Percentiles rank a stretch among this genome's conserved stretches.
These are phyloP conservation scores for Rhodotorula sp. DNA, from an alignment of 1,284 basidiomycete genomes.

Conservation along the genomic window DNA sequence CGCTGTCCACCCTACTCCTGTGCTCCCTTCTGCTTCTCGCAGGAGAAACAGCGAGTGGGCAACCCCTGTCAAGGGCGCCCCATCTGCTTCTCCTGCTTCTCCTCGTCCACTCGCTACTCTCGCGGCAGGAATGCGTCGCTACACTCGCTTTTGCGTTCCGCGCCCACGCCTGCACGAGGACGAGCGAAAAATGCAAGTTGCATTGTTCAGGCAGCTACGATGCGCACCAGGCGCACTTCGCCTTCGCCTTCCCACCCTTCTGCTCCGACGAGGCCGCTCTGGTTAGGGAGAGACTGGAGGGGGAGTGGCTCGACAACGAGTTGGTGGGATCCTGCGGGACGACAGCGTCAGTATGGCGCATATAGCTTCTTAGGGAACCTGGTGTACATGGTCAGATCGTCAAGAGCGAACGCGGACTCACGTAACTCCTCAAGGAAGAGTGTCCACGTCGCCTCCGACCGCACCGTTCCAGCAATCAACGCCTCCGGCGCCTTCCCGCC, in stretches of 20 bases:
- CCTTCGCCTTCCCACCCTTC: slow-evolving; percentile 39
- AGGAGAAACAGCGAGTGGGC: too few relatives aligned
- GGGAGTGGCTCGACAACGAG: slow-evolving; percentile 14
- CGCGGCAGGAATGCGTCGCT: too few relatives aligned
- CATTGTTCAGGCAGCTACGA: not conserved
- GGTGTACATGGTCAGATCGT: not conserved
- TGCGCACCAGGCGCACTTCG: slow-evolving; percentile 25
- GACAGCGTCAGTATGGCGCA: not conserved
- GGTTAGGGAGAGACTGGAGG: not conserved
- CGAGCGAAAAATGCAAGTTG: not conserved
- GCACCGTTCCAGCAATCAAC: slow-evolving; percentile 34
- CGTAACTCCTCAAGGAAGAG: slow-evolving; percentile 26
- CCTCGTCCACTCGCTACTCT: too few relatives aligned
- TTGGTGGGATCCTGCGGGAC: not conserved
- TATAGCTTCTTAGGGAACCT: too few relatives aligned
- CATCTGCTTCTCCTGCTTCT: too few relatives aligned
- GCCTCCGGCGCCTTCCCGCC: not conserved
- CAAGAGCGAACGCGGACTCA: not conserved
- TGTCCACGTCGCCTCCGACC: slow-evolving; percentile 32
- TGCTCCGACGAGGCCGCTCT: slow-evolving; percentile 33
- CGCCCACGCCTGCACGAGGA: not conserved
- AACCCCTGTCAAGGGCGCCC: too few relatives aligned
- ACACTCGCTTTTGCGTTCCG: too few relatives aligned
- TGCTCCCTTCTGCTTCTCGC: too few relatives aligned
- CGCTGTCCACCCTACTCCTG: too few relatives aligned